A percentile compares a stretch with the other conserved stretches of the same genome.
Conservation (phyloP, 306 rosid species). For the Nissolia schottii region DNA sequence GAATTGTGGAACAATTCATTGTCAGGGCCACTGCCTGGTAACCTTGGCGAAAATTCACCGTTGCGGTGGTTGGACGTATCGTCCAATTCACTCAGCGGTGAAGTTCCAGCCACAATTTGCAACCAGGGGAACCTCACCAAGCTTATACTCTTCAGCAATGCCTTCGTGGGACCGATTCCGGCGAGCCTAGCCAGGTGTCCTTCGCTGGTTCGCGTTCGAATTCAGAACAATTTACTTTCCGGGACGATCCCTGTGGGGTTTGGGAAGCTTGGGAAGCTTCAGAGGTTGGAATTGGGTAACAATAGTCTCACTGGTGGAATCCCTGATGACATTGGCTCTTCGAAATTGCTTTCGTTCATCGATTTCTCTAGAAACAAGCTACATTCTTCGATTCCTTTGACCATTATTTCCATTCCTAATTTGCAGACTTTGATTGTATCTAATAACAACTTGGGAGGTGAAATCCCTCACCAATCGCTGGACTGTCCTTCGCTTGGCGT, state of each 20-base stretch:
- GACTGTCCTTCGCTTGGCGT: conserved; percentile 78
- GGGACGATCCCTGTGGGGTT: conserved; percentile 74
- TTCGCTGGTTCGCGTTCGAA: conserved; percentile 80
- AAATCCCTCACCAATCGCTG: conserved; percentile 76
- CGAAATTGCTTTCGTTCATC: conserved; percentile 81
- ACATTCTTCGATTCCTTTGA: conserved; percentile 72
- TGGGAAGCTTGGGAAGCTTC: conserved; percentile 78
- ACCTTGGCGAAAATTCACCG: conserved; percentile 70
- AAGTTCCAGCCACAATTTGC: conserved; percentile 71
- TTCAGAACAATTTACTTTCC: conserved; percentile 72
- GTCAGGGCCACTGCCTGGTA: conserved; percentile 64
- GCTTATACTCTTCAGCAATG: conserved; percentile 92
- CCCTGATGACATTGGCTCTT: conserved; percentile 68
- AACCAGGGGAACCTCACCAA: conserved; percentile 75
- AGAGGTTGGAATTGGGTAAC: conserved; percentile 83
- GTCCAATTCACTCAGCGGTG: conserved; percentile 74
- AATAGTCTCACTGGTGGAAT: conserved; percentile 81
- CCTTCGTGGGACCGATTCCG: conserved; percentile 73
- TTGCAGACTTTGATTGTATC: conserved; percentile 74
- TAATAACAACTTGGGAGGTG: conserved; percentile 59
- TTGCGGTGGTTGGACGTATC: conserved; percentile 87
- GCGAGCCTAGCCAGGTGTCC: conserved; percentile 52
- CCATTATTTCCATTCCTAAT: conserved; percentile 63
- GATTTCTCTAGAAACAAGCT: conserved; percentile 73
- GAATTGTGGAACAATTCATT: conserved; percentile 94